Percentiles rank a stretch among this genome's conserved stretches.
Evolutionary conservation across 768 basidiomycete genomes (phyloP).

Genomic region (Hericium alpestre): DNA sequence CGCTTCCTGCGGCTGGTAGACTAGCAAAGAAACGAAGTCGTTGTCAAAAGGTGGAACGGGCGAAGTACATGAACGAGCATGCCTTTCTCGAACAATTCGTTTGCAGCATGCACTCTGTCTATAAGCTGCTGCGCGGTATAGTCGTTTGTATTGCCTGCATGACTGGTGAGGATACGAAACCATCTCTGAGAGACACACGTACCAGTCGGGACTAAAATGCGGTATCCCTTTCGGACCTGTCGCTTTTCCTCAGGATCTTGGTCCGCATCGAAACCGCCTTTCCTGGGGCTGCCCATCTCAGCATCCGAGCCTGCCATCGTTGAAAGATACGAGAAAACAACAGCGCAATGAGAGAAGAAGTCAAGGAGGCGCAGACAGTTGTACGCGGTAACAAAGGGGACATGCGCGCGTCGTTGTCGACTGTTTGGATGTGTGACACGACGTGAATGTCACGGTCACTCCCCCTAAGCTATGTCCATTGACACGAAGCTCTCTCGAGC

Average conservation of each 20-base stretch:
- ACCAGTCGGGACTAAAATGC: slow-evolving; percentile 52
- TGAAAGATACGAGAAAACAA: too few species aligned
- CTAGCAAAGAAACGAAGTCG: neutral
- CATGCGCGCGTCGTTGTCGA: slow-evolving; percentile 1
- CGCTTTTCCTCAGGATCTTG: slow-evolving; percentile 78
- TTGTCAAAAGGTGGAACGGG: neutral
- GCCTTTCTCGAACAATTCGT: slow-evolving; percentile 60
- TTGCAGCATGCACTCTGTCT: slow-evolving; percentile 43
- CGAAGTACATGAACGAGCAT: neutral
- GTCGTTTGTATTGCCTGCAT: slow-evolving; percentile 33
- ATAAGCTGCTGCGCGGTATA: slow-evolving; percentile 46
- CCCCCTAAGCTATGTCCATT: too few species aligned
- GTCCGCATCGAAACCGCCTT: slow-evolving; percentile 65
- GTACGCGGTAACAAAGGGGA: neutral
- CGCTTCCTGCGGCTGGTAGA: slow-evolving; percentile 51
- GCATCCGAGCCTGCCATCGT: slow-evolving; percentile 8
- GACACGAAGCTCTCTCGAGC: too few species aligned
- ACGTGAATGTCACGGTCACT: too few species aligned
- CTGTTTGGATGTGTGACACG: neutral
- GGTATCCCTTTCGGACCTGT: slow-evolving; percentile 61
- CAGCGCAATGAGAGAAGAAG: too few species aligned
- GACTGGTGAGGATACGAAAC: slow-evolving; percentile 2
- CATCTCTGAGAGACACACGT: slow-evolving; percentile 29
- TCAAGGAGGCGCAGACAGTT: neutral
- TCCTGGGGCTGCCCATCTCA: slow-evolving; percentile 6